These are phyloP conservation scores for Citrullus amarus DNA, from an alignment of 306 rosid genomes.

Conservation along the genomic window DNA sequence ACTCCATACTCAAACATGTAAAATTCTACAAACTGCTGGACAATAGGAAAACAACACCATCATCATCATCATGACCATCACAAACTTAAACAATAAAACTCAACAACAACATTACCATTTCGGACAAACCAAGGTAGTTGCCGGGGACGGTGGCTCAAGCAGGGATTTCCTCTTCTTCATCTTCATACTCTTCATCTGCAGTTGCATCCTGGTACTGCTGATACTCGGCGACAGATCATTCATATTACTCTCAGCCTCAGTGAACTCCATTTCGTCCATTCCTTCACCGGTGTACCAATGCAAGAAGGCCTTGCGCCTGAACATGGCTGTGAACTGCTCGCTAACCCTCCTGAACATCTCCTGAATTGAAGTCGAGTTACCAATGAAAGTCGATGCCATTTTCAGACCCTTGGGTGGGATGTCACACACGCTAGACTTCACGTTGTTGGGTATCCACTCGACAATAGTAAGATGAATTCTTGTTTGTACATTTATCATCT, in stretches of 20 bases:
- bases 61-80: conserved; percentile 6
- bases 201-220: conserved; percentile 90
- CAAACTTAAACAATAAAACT: conserved; percentile 1
- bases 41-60: background rate
- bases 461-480: conserved; percentile 83
- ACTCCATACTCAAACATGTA: conserved; percentile 27
- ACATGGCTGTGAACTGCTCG: conserved; percentile 90
- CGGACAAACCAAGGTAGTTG: conserved; percentile 10
- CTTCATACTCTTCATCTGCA: conserved; percentile 33
- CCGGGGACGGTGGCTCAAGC: conserved; percentile 25
- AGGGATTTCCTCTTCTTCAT: conserved; percentile 42
- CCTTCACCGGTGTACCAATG: conserved; percentile 93
- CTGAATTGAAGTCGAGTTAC: conserved; percentile 69
- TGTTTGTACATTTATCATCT: conserved; percentile 77
- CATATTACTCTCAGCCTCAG: conserved; percentile 87
- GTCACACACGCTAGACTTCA: conserved; percentile 80
- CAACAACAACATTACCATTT: conserved; percentile 1
- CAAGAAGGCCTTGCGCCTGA: conserved; percentile 62
- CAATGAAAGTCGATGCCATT: conserved; percentile 66
- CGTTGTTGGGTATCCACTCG: conserved; percentile 75
- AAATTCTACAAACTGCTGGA: conserved; percentile 11
- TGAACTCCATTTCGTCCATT: conserved; percentile 94
- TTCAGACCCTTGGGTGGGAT: conserved; percentile 72
- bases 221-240: conserved; percentile 84
- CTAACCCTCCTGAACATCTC: conserved; percentile 94